Evolutionary conservation across 129 eudicot species (phyloP), one percentile per base, ranked within the genome.

Genomic region (Saposhnikovia divaricata): DNA sequence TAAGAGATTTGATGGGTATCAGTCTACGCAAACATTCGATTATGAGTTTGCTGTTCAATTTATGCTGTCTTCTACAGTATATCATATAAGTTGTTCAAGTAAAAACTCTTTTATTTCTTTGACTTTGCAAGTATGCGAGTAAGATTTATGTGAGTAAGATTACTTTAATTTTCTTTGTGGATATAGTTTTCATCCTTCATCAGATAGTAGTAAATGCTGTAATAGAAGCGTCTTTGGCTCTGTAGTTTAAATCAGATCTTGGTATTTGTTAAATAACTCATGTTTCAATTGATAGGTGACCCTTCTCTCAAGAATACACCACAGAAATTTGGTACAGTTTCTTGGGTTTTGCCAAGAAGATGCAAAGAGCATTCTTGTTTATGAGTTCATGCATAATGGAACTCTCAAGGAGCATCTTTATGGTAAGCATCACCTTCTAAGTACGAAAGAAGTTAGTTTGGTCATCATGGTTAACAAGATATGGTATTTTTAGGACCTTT

Each of bases 341-440:
- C 91, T 95, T 46, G 99, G 99, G 46, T 95, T 85, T 85, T 95
- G 99, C 85, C 99, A 95, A 88, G 98, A 90, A 89, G 98, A 95
- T 38, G 96, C 90, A 78, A 90, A 82, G 85, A 89, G 89, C 84
- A 92, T 95, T 83, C 99, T 95, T 63, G 96, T 95, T 55, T 95
- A 92, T 38, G 97, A 92, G 84, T 92, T 95, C 88, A 92, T 95
- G 96, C 97, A 92, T 79, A 92, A 86, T 80, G 99, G 99, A 80
- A 95, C 97, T 70, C 99, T 95, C 12, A 95, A 95, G 86, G 99
- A 95, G 85, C 99, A 92, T 85, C 99, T 95, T 81, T 92, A 95
- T 55, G 96, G 99, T 95, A 82, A 79, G 80, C 72, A 79, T 15
- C 37, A 55, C 78, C 63, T 79, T 42, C 63, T 46, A 76, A 47